Base-by-base conservation (phyloP, 371 early-diverging fungal genomes). In the Actinomucor elegans region DNA sequence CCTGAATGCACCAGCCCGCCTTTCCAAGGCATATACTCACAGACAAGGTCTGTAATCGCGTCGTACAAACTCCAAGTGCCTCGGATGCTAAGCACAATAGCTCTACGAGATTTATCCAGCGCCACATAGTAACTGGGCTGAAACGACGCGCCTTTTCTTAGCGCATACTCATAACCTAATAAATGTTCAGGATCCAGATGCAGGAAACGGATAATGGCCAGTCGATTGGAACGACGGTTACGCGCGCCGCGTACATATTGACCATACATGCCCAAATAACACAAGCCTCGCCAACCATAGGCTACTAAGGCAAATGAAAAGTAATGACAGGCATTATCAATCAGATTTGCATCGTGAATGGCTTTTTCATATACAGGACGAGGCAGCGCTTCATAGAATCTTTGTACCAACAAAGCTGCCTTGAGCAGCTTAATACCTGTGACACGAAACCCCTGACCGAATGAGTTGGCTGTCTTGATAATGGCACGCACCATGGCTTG, bases 31-130 rank as follows among this genome's bases (percentile, higher is more conserved):
- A 75, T 75, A 54, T 93, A 93, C 52, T 92, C 91, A 55, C 92
- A 93, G 2, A 88, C 84, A 14, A 93, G 62, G 64, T 94, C 94
- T 0, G 94, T 92, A 27, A 93, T 67, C 2, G 88, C 80, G 57
- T 93, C 94, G 47, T 84, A 81, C 2, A 86, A 61, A 35, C 88
- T 93, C 91, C 89, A 84, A 1, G 91, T 91, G 14, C 93, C 93
- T 17, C 93, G 83, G 27, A 93, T 89, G 14, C 81, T 79, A 10
- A 93, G 68, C 11, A 92, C 87, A 31, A 93, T 73, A 0, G 89
- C 77, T 41, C 84, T 69, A 41, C 80, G 65, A 9, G 71, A 71
- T 15, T 82, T 73, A 54, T 93, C 94, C 20, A 83, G 59, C 3
- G 86, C 79, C 0, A 93, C 76, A 59, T 83, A 89, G 47, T 92